Conservation (phyloP, 2,329 filamentous ascomycete species). For the Ceratocystis cubensis region DNA sequence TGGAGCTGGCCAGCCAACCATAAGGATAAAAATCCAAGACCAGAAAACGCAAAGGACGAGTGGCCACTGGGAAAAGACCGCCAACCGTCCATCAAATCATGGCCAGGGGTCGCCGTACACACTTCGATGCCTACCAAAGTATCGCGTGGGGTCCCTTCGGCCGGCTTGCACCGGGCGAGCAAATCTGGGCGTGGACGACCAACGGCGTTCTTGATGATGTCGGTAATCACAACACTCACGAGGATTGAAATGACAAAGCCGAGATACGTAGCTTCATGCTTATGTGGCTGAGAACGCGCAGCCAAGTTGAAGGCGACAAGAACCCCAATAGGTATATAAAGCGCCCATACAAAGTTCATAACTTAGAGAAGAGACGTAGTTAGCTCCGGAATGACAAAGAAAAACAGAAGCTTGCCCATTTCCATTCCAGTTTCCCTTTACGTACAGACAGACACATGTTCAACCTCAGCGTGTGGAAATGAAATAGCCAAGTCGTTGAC, state of each 20-base stretch:
- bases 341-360: constrained; percentile 69
- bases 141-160: constrained; percentile 34
- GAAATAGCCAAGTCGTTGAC: constrained; percentile 74
- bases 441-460: constrained; percentile 69
- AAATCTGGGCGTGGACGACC: constrained; percentile 56
- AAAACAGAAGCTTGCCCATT: neutral
- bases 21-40: constrained; percentile 60
- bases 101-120: constrained; percentile 58
- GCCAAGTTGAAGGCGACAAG: constrained; percentile 54
- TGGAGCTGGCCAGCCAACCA: constrained; percentile 57
- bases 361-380: constrained; percentile 29
- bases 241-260: constrained; percentile 66
- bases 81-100: constrained; percentile 69
- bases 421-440: constrained; percentile 20
- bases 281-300: constrained; percentile 54
- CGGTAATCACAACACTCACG: constrained; percentile 71
- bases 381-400: neutral
- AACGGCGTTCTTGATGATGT: constrained; percentile 80
- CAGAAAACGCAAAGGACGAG: constrained; percentile 65
- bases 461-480: constrained; percentile 71
- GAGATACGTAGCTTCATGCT: constrained; percentile 73
- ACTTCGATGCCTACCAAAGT: constrained; percentile 51
- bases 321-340: constrained; percentile 54
- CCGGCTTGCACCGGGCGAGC: constrained; percentile 67
- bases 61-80: constrained; percentile 74